Percentiles rank a stretch among this genome's conserved stretches.
These are phyloP conservation scores for Oidiodendron maius DNA, from an alignment of 495 filamentous ascomycete species.

Conservation along the genomic window DNA sequence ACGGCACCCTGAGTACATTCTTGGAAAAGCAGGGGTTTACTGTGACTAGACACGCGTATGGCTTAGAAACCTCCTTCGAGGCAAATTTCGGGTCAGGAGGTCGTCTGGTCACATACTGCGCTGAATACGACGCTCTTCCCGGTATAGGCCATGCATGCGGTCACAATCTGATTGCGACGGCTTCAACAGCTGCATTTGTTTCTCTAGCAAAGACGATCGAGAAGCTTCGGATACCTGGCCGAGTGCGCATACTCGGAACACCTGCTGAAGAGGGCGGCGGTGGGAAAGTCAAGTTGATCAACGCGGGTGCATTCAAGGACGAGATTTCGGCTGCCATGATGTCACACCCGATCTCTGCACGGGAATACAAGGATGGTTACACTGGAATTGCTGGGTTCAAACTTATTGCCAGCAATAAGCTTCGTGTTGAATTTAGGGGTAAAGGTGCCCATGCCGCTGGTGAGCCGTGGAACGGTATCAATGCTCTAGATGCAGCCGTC, in stretches of 20 bases:
- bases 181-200: constrained; percentile 53
- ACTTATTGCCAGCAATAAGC: constrained; percentile 40
- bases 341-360: constrained; percentile 46
- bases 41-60: constrained; percentile 49
- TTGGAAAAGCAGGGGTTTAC: constrained; percentile 47
- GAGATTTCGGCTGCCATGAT: constrained; percentile 61
- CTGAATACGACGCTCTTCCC: constrained; percentile 38
- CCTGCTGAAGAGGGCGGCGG: constrained; percentile 66
- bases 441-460: constrained; percentile 27
- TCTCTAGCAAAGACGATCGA: constrained; percentile 47
- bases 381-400: too few species aligned
- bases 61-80: constrained; percentile 50
- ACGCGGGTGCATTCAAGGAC: constrained; percentile 55
- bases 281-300: constrained; percentile 60
- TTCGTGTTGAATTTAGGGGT: constrained; percentile 46
- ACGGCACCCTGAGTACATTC: constrained; percentile 50
- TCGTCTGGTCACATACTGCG: constrained; percentile 49
- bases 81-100: constrained; percentile 31
- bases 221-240: constrained; percentile 43
- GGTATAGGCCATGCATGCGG: constrained; percentile 61
- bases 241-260: constrained; percentile 59
- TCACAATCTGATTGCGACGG: constrained; percentile 63
- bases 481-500: constrained; percentile 17
- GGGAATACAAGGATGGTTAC: constrained; percentile 36
- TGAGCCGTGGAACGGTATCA: constrained; percentile 10